Evolutionary conservation across 148 eudicot genomes (phyloP), one percentile per base, ranked within the genome.

Genomic region (Pharnaceum exiguum): DNA sequence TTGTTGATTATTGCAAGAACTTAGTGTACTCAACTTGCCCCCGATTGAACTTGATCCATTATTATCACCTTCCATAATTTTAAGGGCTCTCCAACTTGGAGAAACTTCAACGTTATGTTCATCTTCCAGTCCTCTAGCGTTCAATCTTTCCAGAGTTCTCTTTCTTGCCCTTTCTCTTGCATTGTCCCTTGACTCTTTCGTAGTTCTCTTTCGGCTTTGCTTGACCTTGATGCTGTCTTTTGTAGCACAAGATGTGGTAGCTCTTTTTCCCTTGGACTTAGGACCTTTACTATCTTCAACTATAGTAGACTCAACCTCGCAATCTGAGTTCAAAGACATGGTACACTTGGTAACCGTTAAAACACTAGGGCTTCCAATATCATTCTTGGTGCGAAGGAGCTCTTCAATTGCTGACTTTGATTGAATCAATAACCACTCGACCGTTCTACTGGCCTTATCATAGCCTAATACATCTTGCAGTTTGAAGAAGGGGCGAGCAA

Each of bases 361-460:
- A 28, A 56, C 76, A 68, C 70, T 71, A 1, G 63, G 60, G n/a
- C 70, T 63, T 61, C 7, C 69, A n/a, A n/a, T n/a, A n/a, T n/a
- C n/a, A 22, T 39, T 62, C 58, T 55, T 75, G 65, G 61, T 57
- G 60, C 2, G 56, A 51, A 44, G 7, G 57, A 85, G 66, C 70
- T 86, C 79, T 21, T 73, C 68, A 9, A 86, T 83, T 28, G 82
- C 79, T 0, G 65, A 1, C 35, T 63, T 62, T 0, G 95, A 68
- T 49, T 67, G 69, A 5, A 10, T 59, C 2, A 83, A 60, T 71
- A 86, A 57, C 95, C 95, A 86, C 7, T 81, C 80, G 2, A 83
- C 76, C 0, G 95, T 86, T 24, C 61, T 64, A 65, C 95, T 86
- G 10, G 84, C 78, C 60, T 82, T 86, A 38, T 82, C 88, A 66